Conservation (phyloP, 371 early-diverging fungal species). For the Basidiobolus meristosporus region DNA sequence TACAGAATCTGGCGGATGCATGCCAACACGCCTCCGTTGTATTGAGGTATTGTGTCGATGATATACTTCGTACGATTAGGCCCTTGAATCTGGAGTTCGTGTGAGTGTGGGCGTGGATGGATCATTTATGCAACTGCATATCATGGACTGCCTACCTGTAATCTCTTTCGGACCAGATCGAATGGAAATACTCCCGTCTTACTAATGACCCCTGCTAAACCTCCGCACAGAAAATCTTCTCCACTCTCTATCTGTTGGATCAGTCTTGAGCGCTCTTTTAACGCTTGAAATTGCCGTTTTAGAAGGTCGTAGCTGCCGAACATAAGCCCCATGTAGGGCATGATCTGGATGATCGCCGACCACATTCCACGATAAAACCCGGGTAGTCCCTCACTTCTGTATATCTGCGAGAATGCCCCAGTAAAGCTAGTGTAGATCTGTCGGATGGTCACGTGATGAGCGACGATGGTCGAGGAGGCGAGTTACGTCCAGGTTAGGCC, state of each 20-base stretch:
- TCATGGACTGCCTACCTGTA: slow-evolving; percentile 22
- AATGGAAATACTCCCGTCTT: slow-evolving; percentile 82
- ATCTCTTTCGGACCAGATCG: slow-evolving; percentile 63
- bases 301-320: slow-evolving; percentile 54
- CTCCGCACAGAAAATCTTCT: slow-evolving; percentile 58
- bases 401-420: slow-evolving; percentile 41
- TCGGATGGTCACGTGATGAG: not conserved
- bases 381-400: slow-evolving; percentile 38
- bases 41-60: slow-evolving; percentile 20
- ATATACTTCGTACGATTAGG: slow-evolving; percentile 25
- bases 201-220: slow-evolving; percentile 54
- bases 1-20: slow-evolving; percentile 35
- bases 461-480: not conserved
- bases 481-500: not conserved
- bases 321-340: slow-evolving; percentile 83
- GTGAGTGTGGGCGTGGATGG: not conserved
- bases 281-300: no score
- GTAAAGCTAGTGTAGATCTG: slow-evolving; percentile 17
- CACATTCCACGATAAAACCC: slow-evolving; percentile 81
- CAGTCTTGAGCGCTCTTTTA: no score
- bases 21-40: slow-evolving; percentile 22
- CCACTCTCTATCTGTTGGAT: slow-evolving; percentile 2
- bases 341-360: slow-evolving; percentile 68
- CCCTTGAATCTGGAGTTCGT: slow-evolving; percentile 41
- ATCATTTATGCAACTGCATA: not conserved